phyloP scores from a whole-genome alignment of 2,329 filamentous ascomycete species.

The Paecilomyces sp. region DNA sequence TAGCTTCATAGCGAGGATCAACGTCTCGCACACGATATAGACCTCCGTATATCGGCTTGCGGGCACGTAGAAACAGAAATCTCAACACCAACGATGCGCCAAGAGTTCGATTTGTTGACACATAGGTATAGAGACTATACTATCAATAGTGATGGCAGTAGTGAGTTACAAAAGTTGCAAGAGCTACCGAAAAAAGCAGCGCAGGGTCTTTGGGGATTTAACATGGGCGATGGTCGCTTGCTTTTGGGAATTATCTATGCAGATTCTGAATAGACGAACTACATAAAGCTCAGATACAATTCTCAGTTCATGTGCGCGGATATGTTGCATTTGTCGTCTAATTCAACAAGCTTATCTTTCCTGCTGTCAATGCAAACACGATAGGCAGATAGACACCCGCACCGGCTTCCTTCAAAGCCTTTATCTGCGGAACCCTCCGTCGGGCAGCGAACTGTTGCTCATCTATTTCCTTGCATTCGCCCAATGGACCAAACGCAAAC shows the following conservation, averaged over 20 bases:
- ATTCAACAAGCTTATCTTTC: constrained; percentile 37
- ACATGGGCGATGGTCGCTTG: not conserved
- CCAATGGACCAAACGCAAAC: constrained; percentile 36
- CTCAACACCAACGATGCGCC: not conserved
- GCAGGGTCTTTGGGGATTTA: too few relatives aligned
- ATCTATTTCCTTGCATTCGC: constrained; percentile 25
- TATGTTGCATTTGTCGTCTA: constrained; percentile 4
- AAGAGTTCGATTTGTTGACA: too few relatives aligned
- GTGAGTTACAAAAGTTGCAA: too few relatives aligned
- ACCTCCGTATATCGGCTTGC: not conserved
- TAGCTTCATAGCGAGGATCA: not conserved
- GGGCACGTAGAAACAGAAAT: not conserved
- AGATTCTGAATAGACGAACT: too few relatives aligned
- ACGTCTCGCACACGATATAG: not conserved
- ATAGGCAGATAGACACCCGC: constrained; percentile 22
- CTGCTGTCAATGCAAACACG: constrained; percentile 26
- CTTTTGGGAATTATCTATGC: not conserved
- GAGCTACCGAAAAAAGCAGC: too few relatives aligned
- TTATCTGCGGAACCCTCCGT: constrained; percentile 24
- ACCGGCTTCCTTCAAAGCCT: constrained; percentile 22
- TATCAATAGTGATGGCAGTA: too few relatives aligned
- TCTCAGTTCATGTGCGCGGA: too few relatives aligned
- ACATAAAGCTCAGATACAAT: too few relatives aligned
- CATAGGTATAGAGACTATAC: too few relatives aligned
- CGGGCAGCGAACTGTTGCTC: constrained; percentile 24